Evolutionary conservation across 768 basidiomycete genomes (phyloP).

Genomic region (Boletus vermiculosoides): DNA sequence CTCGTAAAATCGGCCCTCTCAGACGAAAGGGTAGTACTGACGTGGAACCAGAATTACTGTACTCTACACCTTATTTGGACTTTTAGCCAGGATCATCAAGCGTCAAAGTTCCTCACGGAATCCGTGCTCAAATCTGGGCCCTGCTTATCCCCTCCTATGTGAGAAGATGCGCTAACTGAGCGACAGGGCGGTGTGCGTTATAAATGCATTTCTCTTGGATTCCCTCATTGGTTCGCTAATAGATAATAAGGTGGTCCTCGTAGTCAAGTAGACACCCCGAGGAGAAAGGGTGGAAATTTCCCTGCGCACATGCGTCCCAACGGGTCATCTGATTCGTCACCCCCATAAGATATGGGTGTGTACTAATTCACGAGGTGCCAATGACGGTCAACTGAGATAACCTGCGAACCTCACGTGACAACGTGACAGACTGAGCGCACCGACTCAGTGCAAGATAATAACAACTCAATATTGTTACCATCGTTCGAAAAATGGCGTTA

Average conservation of each 20-base stretch:
- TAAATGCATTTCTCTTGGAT: slow-evolving; percentile 24
- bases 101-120: slow-evolving; percentile 11
- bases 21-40: slow-evolving; percentile 12
- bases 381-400: slow-evolving; percentile 2
- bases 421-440: background rate
- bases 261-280: slow-evolving; percentile 15
- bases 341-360: background rate
- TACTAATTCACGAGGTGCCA: background rate
- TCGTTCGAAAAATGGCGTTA: no score
- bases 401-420: background rate
- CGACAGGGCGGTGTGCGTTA: slow-evolving; percentile 26
- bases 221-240: slow-evolving; percentile 12
- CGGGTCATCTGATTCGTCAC: slow-evolving; percentile 11
- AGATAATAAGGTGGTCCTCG: slow-evolving; percentile 9
- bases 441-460: no score
- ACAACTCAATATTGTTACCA: background rate
- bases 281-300: slow-evolving; percentile 19
- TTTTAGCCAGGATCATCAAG: slow-evolving; percentile 25
- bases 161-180: slow-evolving; percentile 14
- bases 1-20: slow-evolving; percentile 2
- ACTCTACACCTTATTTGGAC: slow-evolving; percentile 22
- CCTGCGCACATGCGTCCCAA: slow-evolving; percentile 7
- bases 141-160: slow-evolving; percentile 20
- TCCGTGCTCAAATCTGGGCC: background rate
- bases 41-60: slow-evolving; percentile 12